Evolutionary conservation across 768 basidiomycete species (phyloP), one percentile per base, ranked within the genome.

Genomic region (Tricholoma sp.): DNA sequence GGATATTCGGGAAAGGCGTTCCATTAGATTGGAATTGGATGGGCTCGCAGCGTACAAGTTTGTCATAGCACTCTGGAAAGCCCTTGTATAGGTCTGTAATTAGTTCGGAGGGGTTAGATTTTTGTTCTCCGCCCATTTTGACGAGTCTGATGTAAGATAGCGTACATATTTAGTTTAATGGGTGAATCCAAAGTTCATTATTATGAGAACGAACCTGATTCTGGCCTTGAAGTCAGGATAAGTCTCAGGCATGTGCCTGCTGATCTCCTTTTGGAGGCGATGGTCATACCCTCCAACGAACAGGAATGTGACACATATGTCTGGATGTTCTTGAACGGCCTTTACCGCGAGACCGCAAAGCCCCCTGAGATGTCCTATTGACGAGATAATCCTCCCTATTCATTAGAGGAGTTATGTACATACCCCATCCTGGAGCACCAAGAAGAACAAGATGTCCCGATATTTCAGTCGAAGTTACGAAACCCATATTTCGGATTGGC

Each of bases 361-460:
- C 6, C 61, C 61, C 19, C 63, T 58, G 19, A 50, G 14, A 49
- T 62, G 61, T 19, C 63, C 63, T 64, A 32, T 4, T 32, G 31
- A 32, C 3, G 31, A 32, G 31, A 29, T 32, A 32, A 32, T 32
- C 2, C 2, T 9, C 31, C 3, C 24, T 27, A 5, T 3, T 27
- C 24, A 27, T 3, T 5, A 27, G 24, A 27, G 24, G 5, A 27
- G 5, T 27, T 27, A 32, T 32, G 8, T 32, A 32, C 31, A 11
- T 32, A 32, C 31, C 31, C 31, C 31, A 32, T 32, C 6, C 10
- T 11, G 31, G 31, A 32, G 31, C 31, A 32, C 31, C 31, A 32
- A 32, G 31, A 32, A 32, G 31, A 32, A 32, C 4, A 7, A 32
- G 31, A 32, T 32, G 31, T 11, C 31, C 31, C 10, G 31, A 32